These are phyloP conservation scores for Mycena leptocephala DNA, from an alignment of 768 basidiomycete genomes.

Conservation along the genomic window DNA sequence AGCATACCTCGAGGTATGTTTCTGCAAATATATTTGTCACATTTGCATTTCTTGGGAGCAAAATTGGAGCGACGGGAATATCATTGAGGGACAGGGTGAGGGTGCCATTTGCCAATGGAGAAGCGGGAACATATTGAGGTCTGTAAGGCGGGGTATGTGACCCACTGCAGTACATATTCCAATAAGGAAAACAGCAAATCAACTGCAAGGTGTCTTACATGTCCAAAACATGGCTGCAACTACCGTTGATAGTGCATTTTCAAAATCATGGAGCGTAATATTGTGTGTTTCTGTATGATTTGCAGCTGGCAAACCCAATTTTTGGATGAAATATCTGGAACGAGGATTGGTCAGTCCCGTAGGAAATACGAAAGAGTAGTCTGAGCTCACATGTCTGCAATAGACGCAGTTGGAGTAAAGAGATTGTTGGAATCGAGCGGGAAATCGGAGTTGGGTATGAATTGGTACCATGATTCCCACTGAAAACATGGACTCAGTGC, in stretches of 20 bases:
- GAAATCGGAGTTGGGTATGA: neutral
- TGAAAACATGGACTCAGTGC: neutral
- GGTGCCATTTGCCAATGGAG: neutral
- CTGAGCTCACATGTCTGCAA: constrained; percentile 13
- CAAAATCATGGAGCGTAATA: constrained; percentile 3
- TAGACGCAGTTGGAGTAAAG: neutral
- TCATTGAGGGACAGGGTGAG: neutral
- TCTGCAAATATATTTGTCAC: neutral
- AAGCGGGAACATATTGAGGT: too few relatives aligned
- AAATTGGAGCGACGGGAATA: neutral
- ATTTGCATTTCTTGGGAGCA: neutral
- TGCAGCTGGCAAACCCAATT: neutral
- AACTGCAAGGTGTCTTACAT: neutral
- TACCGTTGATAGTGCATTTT: constrained; percentile 2
- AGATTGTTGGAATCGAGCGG: neutral
- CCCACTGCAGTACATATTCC: neutral
- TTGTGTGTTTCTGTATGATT: neutral
- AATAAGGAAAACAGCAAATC: neutral
- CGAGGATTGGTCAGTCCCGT: neutral
- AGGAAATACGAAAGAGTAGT: neutral
- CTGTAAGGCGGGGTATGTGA: neutral
- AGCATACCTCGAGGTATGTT: neutral
- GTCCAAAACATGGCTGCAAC: constrained; percentile 19
- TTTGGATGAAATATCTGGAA: constrained; percentile 7
- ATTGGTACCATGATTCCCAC: neutral